Conservation (phyloP, 441 rosid species). For the Populus hybrid region DNA sequence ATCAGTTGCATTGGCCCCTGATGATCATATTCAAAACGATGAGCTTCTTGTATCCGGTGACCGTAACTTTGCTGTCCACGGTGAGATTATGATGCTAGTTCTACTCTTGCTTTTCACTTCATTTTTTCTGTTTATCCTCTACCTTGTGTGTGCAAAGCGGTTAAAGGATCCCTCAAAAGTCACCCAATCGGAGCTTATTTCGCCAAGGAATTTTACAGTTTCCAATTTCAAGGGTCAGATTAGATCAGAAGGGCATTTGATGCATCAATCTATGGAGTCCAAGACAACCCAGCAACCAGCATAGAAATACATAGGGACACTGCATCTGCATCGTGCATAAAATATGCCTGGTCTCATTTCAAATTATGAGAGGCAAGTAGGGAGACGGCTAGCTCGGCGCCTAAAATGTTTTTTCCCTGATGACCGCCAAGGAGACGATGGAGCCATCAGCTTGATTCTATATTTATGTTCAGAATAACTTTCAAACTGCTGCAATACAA, state of each 20-base stretch:
- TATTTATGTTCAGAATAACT: neutral
- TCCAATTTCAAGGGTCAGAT: neutral
- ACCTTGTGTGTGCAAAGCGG: constrained; percentile 21
- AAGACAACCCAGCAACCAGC: neutral
- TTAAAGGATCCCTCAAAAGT: neutral
- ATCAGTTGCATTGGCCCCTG: constrained; percentile 17
- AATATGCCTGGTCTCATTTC: neutral
- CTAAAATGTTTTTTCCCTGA: neutral
- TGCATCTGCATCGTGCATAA: neutral
- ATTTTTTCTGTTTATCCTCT: constrained; percentile 28
- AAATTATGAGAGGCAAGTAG: neutral
- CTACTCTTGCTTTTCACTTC: constrained; percentile 30
- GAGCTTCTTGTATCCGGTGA: constrained; percentile 30
- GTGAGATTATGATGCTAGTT: constrained; percentile 46
- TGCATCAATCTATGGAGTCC: neutral
- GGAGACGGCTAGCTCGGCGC: neutral
- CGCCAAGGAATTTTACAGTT: neutral
- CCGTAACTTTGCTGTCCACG: constrained; percentile 40
- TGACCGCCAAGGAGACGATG: neutral
- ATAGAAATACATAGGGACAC: neutral
- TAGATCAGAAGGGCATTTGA: neutral
- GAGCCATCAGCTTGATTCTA: neutral
- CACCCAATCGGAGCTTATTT: constrained; percentile 6
- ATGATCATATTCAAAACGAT: constrained; percentile 7
- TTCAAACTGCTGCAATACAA: too few species aligned